A percentile compares a stretch with the other conserved stretches of the same genome.
These are phyloP conservation scores for Mortierella sp. DNA, from an alignment of 371 early-diverging fungal genomes.

Conservation along the genomic window DNA sequence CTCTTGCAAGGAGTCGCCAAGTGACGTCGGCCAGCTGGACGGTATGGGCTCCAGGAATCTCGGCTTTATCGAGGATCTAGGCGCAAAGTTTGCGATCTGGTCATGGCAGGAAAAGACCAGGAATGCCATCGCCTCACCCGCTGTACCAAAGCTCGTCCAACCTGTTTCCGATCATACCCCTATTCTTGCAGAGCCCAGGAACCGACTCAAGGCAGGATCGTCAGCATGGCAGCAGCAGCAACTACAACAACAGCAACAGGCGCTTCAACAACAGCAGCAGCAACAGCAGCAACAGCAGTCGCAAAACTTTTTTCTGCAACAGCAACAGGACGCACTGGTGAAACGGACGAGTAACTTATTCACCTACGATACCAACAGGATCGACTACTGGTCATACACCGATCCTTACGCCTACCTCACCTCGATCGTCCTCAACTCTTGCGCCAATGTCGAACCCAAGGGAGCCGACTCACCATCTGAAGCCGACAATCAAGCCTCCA, in stretches of 20 bases:
- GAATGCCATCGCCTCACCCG: conserved; percentile 45
- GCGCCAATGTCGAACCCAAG: conserved; percentile 47
- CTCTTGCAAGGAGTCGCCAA: conserved; percentile 46
- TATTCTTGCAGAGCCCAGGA: conserved; percentile 43
- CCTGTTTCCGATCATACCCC: conserved; percentile 44
- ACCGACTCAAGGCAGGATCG: conserved; percentile 48
- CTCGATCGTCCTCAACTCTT: conserved; percentile 51
- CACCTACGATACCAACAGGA: conserved; percentile 32
- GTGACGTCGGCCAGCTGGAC: conserved; percentile 46
- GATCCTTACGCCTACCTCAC: conserved; percentile 55
- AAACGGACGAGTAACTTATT: conserved; percentile 12
- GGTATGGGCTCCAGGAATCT: conserved; percentile 53
- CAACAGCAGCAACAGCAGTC: conserved; percentile 48
- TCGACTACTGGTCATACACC: conserved; percentile 51
- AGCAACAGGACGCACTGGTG: conserved; percentile 44
- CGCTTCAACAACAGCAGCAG: conserved; percentile 44
- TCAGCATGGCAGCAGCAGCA: conserved; percentile 52
- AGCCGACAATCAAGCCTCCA: conserved; percentile 17
- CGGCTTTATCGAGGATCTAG: conserved; percentile 51
- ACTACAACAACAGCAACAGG: conserved; percentile 29
- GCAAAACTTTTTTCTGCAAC: conserved; percentile 38
- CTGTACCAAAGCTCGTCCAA: conserved; percentile 49
- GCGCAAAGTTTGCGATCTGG: conserved; percentile 53
- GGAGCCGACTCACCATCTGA: conserved; percentile 40
- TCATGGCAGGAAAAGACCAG: conserved; percentile 55